phyloP scores from a whole-genome alignment of 2,329 filamentous ascomycete genomes.

The Exophiala oligosperma region DNA sequence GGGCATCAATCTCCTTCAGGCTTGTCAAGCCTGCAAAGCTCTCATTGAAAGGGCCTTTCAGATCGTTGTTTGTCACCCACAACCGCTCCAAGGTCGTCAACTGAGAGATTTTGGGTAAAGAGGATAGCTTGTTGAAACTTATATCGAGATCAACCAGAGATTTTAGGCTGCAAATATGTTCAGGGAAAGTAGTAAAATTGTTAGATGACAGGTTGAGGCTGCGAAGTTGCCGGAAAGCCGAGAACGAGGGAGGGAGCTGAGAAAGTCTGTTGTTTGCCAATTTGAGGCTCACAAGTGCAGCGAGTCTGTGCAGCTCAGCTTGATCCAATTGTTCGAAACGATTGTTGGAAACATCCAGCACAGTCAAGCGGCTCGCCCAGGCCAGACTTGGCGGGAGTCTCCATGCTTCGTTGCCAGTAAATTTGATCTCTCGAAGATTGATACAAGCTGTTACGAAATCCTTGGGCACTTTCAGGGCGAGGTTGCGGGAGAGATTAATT shows the following conservation, averaged over 20 bases:
- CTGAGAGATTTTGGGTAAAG: slow-evolving; percentile 75
- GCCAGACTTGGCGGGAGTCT: slow-evolving; percentile 81
- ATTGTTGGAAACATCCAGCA: slow-evolving; percentile 94
- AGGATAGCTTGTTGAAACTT: slow-evolving; percentile 89
- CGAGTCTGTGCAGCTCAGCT: slow-evolving; percentile 74
- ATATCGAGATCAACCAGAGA: slow-evolving; percentile 90
- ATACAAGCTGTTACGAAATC: slow-evolving; percentile 95
- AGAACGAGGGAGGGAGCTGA: slow-evolving; percentile 77
- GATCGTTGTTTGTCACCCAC: slow-evolving; percentile 92
- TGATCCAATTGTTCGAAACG: slow-evolving; percentile 82
- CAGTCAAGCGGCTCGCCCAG: slow-evolving; percentile 77
- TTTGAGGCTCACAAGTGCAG: slow-evolving; percentile 81
- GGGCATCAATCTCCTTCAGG: slow-evolving; percentile 87
- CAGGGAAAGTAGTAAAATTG: slow-evolving; percentile 79
- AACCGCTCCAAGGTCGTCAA: slow-evolving; percentile 81
- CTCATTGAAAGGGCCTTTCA: slow-evolving; percentile 72
- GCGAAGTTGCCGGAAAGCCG: slow-evolving; percentile 73
- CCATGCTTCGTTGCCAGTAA: slow-evolving; percentile 88
- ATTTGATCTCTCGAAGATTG: slow-evolving; percentile 92
- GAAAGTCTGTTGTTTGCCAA: slow-evolving; percentile 90
- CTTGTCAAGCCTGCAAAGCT: slow-evolving; percentile 71
- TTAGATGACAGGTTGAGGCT: slow-evolving; percentile 94
- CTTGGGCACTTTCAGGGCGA: slow-evolving; percentile 87
- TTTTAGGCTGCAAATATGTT: slow-evolving; percentile 78
- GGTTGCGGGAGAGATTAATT: slow-evolving; percentile 87